phyloP scores from a whole-genome alignment of 2,329 filamentous ascomycete genomes.

The Fusarium fujikuroi region DNA sequence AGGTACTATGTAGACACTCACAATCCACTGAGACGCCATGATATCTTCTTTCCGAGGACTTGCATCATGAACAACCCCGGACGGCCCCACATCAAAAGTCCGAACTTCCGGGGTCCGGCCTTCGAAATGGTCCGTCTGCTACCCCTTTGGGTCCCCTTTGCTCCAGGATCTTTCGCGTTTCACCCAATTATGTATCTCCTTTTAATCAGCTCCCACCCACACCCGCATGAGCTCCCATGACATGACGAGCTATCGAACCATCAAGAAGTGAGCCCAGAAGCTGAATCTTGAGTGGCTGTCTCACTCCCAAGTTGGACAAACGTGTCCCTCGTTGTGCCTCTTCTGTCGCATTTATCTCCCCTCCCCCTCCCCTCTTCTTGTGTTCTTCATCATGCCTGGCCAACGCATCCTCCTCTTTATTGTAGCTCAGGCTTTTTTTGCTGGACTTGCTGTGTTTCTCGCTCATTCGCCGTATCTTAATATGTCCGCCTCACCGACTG shows the following conservation, averaged over 20 bases:
- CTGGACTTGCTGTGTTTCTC: slow-evolving; percentile 45
- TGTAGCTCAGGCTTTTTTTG: slow-evolving; percentile 45
- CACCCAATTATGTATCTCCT: slow-evolving; percentile 21
- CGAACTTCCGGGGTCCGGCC: slow-evolving; percentile 27
- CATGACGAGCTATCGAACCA: slow-evolving; percentile 40
- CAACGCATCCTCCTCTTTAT: slow-evolving; percentile 42
- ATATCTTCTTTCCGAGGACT: neutral
- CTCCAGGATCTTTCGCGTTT: neutral
- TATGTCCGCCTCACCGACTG: slow-evolving; percentile 44
- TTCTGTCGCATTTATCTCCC: neutral
- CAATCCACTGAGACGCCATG: neutral
- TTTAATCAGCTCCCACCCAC: slow-evolving; percentile 39
- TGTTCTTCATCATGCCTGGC: slow-evolving; percentile 35
- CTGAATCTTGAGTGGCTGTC: slow-evolving; percentile 26
- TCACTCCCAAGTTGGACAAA: slow-evolving; percentile 20
- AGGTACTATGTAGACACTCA: neutral
- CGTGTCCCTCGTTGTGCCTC: slow-evolving; percentile 13
- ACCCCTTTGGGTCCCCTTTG: neutral
- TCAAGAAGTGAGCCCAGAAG: slow-evolving; percentile 36
- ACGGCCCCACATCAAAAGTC: slow-evolving; percentile 33
- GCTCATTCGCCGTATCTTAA: slow-evolving; percentile 52
- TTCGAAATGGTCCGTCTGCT: slow-evolving; percentile 24
- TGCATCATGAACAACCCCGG: slow-evolving; percentile 4
- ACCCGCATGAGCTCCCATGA: slow-evolving; percentile 31
- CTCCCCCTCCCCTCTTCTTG: neutral